These are phyloP conservation scores for Aspergillus haitiensis DNA, from an alignment of 495 filamentous ascomycete genomes.

Conservation along the genomic window DNA sequence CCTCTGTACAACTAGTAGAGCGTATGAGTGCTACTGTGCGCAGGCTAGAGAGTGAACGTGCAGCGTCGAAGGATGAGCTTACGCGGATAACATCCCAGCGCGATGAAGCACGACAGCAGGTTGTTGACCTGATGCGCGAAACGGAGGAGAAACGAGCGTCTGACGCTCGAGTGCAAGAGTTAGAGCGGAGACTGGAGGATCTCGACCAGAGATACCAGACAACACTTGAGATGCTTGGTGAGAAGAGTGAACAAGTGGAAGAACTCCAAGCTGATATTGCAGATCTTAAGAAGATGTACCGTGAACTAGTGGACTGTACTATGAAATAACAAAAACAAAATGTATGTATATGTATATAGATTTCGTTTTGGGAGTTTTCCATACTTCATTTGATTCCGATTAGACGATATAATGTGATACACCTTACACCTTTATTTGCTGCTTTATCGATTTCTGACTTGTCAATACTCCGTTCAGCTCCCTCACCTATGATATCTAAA, in stretches of 20 bases:
- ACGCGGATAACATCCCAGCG: conserved; percentile 74
- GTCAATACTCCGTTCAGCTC: too few species aligned
- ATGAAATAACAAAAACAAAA: conserved; percentile 52
- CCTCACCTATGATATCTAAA: conserved; percentile 12
- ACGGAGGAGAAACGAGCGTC: conserved; percentile 66
- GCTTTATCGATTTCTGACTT: not conserved
- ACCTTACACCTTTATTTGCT: conserved; percentile 1
- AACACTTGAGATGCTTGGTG: conserved; percentile 89
- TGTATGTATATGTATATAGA: conserved; percentile 20
- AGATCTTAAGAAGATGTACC: conserved; percentile 93
- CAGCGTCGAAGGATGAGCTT: conserved; percentile 81
- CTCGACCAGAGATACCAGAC: conserved; percentile 76
- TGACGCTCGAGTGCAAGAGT: conserved; percentile 56
- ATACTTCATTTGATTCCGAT: conserved; percentile 9
- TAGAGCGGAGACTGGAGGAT: conserved; percentile 64
- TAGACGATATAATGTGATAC: conserved; percentile 22
- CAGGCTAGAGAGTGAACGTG: conserved; percentile 86
- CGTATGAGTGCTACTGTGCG: conserved; percentile 93
- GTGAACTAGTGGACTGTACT: conserved; percentile 84
- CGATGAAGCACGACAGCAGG: conserved; percentile 87
- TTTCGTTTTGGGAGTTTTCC: conserved; percentile 4
- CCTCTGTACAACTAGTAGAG: conserved; percentile 93
- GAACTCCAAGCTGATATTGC: conserved; percentile 85
- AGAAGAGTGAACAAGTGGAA: conserved; percentile 93
- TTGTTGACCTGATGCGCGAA: conserved; percentile 84